Evolutionary conservation across 164 flowering plant species (phyloP).

Genomic region (Cinnamomum chago): DNA sequence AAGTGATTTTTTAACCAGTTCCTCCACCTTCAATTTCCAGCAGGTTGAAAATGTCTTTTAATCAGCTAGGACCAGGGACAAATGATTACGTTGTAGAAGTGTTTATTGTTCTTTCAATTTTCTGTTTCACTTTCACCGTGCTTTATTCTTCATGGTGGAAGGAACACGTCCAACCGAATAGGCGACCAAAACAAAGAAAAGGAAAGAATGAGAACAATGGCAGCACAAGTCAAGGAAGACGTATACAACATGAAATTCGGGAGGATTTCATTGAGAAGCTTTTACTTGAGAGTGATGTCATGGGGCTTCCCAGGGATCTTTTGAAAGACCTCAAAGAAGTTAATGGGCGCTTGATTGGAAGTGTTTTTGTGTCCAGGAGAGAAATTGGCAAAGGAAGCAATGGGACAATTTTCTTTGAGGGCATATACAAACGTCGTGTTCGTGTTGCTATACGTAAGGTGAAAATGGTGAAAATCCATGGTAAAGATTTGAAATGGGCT

Average conservation of each 20-base stretch:
- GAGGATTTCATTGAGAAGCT: constrained; percentile 11
- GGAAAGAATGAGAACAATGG: constrained; percentile 20
- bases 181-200: constrained; percentile 2
- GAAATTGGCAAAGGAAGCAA: constrained; percentile 95
- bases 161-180: neutral
- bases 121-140: neutral
- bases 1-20: constrained; percentile 20
- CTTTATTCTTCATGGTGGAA: constrained; percentile 3
- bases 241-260: neutral
- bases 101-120: neutral
- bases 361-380: constrained; percentile 44
- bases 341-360: constrained; percentile 60
- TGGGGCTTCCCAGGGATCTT: constrained; percentile 11
- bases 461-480: too few species aligned
- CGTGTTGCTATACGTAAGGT: constrained; percentile 50
- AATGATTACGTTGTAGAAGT: neutral
- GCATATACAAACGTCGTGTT: constrained; percentile 64
- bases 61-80: neutral
- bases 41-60: neutral
- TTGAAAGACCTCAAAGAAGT: constrained; percentile 22
- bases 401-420: constrained; percentile 86
- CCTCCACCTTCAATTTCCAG: constrained; percentile 9
- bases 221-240: neutral
- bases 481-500: constrained; percentile 69
- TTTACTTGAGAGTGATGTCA: neutral